These are phyloP conservation scores for Fusarium caatingaense DNA, from an alignment of 2,329 filamentous ascomycete species.

Conservation along the genomic window DNA sequence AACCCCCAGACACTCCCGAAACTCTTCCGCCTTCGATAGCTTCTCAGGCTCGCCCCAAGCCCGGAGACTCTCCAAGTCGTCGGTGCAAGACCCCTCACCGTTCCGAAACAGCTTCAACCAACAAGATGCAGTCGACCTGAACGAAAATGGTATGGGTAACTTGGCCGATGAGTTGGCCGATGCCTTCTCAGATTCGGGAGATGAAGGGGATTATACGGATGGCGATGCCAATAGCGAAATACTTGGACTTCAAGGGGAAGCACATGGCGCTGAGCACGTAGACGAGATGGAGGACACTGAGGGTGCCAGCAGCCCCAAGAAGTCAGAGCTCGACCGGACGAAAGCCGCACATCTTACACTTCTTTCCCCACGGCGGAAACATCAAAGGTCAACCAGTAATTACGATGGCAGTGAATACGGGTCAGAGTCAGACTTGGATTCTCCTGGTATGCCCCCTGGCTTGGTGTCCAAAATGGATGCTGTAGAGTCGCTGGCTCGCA, in stretches of 20 bases:
- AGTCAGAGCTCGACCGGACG: conserved; percentile 37
- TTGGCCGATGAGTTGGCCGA: conserved; percentile 84
- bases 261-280: conserved; percentile 16
- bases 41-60: conserved; percentile 58
- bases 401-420: conserved; percentile 83
- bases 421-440: conserved; percentile 76
- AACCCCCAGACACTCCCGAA: conserved; percentile 70
- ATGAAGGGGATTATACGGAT: conserved; percentile 64
- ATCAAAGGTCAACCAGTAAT: conserved; percentile 65
- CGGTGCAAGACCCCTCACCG: conserved; percentile 61
- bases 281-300: conserved; percentile 23
- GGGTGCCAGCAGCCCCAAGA: conserved; percentile 22
- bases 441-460: conserved; percentile 73
- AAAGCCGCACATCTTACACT: conserved; percentile 58
- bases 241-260: conserved; percentile 15
- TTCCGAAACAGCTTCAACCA: conserved; percentile 62
- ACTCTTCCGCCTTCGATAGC: conserved; percentile 66
- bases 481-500: conserved; percentile 75
- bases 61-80: conserved; percentile 64
- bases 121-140: conserved; percentile 60
- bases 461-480: conserved; percentile 77
- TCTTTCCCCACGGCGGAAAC: conserved; percentile 58
- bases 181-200: conserved; percentile 74
- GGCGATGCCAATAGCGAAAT: conserved; percentile 52
- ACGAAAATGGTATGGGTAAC: conserved; percentile 75